Evolutionary conservation across 78 protist species (phyloP).

Genomic region (Creolimax fragrantissima): DNA sequence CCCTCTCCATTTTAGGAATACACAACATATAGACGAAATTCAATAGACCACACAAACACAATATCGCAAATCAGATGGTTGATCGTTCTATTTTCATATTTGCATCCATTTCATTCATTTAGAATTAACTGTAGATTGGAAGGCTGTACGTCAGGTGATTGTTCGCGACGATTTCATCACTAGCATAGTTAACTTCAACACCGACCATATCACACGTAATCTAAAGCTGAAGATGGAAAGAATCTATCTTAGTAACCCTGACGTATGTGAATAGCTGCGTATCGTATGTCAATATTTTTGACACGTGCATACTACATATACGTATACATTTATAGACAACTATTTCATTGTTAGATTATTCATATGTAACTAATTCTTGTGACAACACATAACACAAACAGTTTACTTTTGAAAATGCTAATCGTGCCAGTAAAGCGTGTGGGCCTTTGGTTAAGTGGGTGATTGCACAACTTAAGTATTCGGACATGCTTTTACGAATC

Average conservation of each 20-base stretch:
- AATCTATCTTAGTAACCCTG: constrained; percentile 48
- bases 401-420: constrained; percentile 59
- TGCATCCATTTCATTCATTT: no score
- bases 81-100: no score
- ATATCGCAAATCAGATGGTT: no score
- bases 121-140: constrained; percentile 65
- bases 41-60: no score
- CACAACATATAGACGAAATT: no score
- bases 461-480: constrained; percentile 60
- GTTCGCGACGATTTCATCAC: constrained; percentile 61
- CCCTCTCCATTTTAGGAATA: no score
- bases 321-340: no score
- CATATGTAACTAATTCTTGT: no score
- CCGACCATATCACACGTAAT: constrained; percentile 30
- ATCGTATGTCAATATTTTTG: no score
- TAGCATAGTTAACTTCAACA: constrained; percentile 60
- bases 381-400: no score
- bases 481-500: constrained; percentile 64
- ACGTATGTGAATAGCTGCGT: neutral
- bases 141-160: constrained; percentile 49
- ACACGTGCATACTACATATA: no score
- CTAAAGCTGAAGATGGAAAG: constrained; percentile 24
- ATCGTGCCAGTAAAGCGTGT: constrained; percentile 73
- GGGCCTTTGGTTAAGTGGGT: constrained; percentile 94
- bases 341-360: no score